Evolutionary conservation across 306 rosid genomes (phyloP), one percentile per base, ranked within the genome.

Genomic region (Cicer cuneatum): DNA sequence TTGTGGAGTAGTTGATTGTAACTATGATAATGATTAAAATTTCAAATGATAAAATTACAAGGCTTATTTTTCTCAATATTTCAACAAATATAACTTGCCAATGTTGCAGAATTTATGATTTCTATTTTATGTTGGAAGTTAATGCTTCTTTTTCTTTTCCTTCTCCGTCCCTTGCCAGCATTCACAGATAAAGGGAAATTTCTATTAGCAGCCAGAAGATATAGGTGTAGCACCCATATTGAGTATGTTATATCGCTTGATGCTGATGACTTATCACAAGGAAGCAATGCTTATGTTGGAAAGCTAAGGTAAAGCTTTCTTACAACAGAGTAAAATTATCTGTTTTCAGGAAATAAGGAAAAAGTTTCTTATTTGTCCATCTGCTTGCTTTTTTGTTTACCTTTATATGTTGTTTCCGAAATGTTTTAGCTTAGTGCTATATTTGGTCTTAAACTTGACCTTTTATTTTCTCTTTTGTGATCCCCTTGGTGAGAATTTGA

Each of bases 211-310:
- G 99, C 96, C 10, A 89, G 93, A 79, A 92, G 96, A 85, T 87
- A 87, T 78, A 90, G 98, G 85, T 87, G 84, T 57, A 98, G 99
- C 63, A 89, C 99, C 35, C 95, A 92, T 73, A 82, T 86, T 1
- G 99, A 89, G 75, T 95, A 90, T 84, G 90, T 92, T 78, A 90
- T 95, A 79, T 95, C 99, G 9, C 98, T 95, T 8, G 98, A 89
- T 76, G 90, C 86, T 16, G 93, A 89, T 66, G 99, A 90, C 83
- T 62, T 92, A 62, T 92, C 96, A 60, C 99, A 92, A 84, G 98
- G 97, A 81, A 92, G 97, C 85, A 95, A 95, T 81, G 99, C 99
- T 57, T 92, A 92, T 77, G 84, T 95, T 65, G 99, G 99, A 77
- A 95, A 95, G 84, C 74, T 95, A 78, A 90, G 97, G 99, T 92